These are phyloP conservation scores for Aspergillus nomiae DNA, from an alignment of 2,329 filamentous ascomycete species.

Conservation along the genomic window DNA sequence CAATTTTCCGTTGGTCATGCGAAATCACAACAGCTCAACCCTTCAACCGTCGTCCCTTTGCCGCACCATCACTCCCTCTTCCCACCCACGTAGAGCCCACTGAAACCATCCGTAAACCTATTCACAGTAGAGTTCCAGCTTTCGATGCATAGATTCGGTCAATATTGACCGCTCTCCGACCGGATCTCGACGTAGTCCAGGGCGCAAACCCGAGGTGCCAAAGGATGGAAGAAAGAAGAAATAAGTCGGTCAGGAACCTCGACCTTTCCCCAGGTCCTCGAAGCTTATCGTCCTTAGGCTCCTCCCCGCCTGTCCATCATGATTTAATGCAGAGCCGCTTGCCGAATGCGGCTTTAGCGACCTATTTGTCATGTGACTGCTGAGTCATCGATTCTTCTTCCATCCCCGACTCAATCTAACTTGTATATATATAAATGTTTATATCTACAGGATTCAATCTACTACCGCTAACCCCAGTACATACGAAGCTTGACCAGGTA, in stretches of 20 bases:
- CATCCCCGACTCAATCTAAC: neutral
- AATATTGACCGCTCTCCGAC: neutral
- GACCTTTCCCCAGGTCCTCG: slow-evolving; percentile 17
- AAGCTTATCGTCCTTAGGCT: slow-evolving; percentile 39
- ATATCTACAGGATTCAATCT: neutral
- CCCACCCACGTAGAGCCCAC: neutral
- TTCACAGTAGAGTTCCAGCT: neutral
- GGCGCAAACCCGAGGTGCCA: neutral
- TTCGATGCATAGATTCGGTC: neutral
- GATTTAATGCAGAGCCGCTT: slow-evolving; percentile 18
- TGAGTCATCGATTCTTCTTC: slow-evolving; percentile 19
- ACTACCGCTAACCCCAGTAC: too few species aligned
- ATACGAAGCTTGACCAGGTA: neutral
- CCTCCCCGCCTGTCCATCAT: slow-evolving; percentile 27
- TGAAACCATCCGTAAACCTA: neutral
- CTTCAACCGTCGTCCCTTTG: neutral
- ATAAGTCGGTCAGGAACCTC: slow-evolving; percentile 8
- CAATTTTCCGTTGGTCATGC: neutral
- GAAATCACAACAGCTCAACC: neutral
- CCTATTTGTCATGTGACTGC: slow-evolving; percentile 21
- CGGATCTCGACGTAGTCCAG: neutral
- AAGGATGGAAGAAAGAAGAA: slow-evolving; percentile 7
- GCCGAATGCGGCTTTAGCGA: slow-evolving; percentile 13
- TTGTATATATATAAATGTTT: neutral
- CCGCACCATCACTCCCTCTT: slow-evolving; percentile 1